These are phyloP conservation scores for Noccaea bulbosa DNA, from an alignment of 345 rosid genomes.

Conservation along the genomic window DNA sequence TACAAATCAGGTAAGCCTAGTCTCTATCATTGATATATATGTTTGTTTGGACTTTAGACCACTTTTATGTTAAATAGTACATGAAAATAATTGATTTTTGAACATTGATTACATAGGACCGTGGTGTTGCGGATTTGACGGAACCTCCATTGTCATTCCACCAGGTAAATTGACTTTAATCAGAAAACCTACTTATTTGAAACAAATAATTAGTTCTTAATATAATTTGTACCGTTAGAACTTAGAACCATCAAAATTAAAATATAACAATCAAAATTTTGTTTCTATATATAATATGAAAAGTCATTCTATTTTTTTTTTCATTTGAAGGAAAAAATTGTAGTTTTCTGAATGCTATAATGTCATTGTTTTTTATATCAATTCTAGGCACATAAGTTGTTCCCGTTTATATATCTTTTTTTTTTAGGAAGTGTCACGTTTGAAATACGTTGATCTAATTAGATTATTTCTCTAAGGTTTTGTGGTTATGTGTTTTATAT, in stretches of 20 bases:
- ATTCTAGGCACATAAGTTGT: not conserved
- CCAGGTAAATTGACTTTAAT: conserved; percentile 10
- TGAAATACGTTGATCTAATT: conserved; percentile 6
- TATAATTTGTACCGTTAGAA: no score
- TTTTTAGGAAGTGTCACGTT: not conserved
- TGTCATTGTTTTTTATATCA: not conserved
- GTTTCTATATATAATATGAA: not conserved
- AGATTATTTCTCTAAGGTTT: not conserved
- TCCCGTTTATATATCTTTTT: not conserved
- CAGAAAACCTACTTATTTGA: no score
- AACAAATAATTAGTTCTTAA: no score
- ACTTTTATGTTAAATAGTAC: conserved; percentile 6
- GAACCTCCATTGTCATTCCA: not conserved
- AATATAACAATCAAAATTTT: no score
- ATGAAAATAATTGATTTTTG: conserved; percentile 3
- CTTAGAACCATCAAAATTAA: no score
- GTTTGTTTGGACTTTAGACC: not conserved
- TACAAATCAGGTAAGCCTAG: no score
- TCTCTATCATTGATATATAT: no score
- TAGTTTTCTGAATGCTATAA: not conserved
- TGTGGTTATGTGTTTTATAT: conserved; percentile 16
- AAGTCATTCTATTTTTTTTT: not conserved
- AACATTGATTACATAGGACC: conserved; percentile 31
- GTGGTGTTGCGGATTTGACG: not conserved
- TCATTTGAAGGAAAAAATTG: not conserved